These are phyloP conservation scores for Aspergillus ruber DNA, from an alignment of 2,329 filamentous ascomycete genomes.

Conservation along the genomic window DNA sequence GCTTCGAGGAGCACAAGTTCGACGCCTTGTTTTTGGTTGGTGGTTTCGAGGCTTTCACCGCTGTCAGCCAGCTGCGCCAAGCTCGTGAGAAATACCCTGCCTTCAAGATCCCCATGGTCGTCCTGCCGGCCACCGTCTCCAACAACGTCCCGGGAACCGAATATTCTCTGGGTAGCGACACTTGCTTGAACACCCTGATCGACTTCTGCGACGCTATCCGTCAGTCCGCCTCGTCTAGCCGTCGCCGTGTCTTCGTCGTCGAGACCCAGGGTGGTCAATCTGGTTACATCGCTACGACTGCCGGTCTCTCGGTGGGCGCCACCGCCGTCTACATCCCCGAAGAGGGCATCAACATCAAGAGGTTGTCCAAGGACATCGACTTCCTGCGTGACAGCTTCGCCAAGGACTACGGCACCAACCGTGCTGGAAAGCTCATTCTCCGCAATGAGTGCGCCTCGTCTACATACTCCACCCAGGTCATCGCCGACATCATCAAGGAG, in stretches of 20 bases:
- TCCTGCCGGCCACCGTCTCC: slow-evolving; percentile 93
- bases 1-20: slow-evolving; percentile 80
- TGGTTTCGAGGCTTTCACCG: slow-evolving; percentile 94
- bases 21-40: slow-evolving; percentile 89
- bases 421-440: slow-evolving; percentile 90
- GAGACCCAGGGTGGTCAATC: slow-evolving; percentile 95
- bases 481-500: slow-evolving; percentile 91
- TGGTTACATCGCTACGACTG: slow-evolving; percentile 87
- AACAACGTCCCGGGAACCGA: slow-evolving; percentile 98
- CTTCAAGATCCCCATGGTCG: slow-evolving; percentile 85
- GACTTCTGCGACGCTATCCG: slow-evolving; percentile 96
- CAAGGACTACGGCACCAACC: slow-evolving; percentile 77
- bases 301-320: slow-evolving; percentile 85
- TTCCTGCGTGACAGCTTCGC: slow-evolving; percentile 81
- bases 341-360: slow-evolving; percentile 88
- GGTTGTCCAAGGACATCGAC: slow-evolving; percentile 83
- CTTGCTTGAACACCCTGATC: slow-evolving; percentile 90
- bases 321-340: slow-evolving; percentile 94
- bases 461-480: slow-evolving; percentile 86
- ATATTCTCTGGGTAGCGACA: slow-evolving; percentile 94
- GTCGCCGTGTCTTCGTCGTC: slow-evolving; percentile 91
- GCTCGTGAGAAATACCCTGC: slow-evolving; percentile 71
- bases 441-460: slow-evolving; percentile 90
- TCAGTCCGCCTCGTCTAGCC: slow-evolving; percentile 89
- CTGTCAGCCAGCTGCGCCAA: slow-evolving; percentile 78